Evolutionary conservation across 202 grass and related monocot species (phyloP), one percentile per base, ranked within the genome.

Genomic region (Musa balbisiana): DNA sequence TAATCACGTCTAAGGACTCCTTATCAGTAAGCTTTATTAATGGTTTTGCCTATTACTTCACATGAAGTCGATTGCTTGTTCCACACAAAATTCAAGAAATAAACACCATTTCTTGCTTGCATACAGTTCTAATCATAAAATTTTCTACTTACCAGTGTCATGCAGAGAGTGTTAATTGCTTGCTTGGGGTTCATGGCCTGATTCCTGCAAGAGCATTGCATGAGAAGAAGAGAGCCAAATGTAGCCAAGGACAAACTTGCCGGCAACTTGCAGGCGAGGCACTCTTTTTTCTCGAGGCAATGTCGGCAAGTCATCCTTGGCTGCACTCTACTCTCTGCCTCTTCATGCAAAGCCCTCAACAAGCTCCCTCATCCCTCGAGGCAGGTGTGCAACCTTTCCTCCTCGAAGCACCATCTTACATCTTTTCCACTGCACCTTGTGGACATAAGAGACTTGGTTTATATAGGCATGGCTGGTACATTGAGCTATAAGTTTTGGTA

Each of bases 171-270:
- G 2, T 9, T 25, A 22, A 2, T 25, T 12, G 62, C 62, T 64
- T 64, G 15, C 63, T 29, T 66, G 63, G 63, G 23, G 5, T 51
- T 8, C 69, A 20, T 67, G 25, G 67, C 53, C 55, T 43, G 52
- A 51, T 20, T 79, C 66, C 60, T 51, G 66, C 53, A 71, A 79
- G 55, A 71, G 52, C 77, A 67, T 66, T 69, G 64, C 73, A 81
- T 82, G 85, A 87, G 66, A 72, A 72, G 83, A 79, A 83, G 73
- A 81, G 80, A 85, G 80, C 29, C 67, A 83, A 73, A 80, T 50
- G 83, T 91, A 91, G 89, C 89, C 89, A 85, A 88, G 73, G 85
- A 91, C 78, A 81, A 68, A 87, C 89, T 81, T 83, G 85, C 85
- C 83, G 83, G 73, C 60, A 82, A 82, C 64, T 43, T 78, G 69